Percentiles rank a stretch among this genome's conserved stretches.
phyloP scores from a whole-genome alignment of 192 early-diverging fungal species.

The Podila epigama region DNA sequence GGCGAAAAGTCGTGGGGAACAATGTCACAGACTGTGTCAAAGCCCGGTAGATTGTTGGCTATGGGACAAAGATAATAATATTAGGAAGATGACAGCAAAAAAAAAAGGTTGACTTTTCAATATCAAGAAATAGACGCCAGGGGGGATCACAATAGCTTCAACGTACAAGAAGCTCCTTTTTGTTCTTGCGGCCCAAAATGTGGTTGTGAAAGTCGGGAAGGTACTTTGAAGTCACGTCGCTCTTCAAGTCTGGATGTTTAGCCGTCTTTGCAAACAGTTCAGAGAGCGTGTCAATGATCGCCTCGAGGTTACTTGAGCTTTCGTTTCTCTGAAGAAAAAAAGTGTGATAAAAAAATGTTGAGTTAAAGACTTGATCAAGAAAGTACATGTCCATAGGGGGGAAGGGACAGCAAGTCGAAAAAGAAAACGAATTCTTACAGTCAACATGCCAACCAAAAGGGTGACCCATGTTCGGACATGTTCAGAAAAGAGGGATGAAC shows the following conservation, averaged over 20 bases:
- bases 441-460: slow-evolving; percentile 53
- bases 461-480: slow-evolving; percentile 53
- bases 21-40: slow-evolving; percentile 50
- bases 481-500: slow-evolving; percentile 40
- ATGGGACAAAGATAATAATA: too few relatives aligned
- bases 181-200: slow-evolving; percentile 51
- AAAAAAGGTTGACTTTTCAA: too few relatives aligned
- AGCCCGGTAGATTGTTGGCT: slow-evolving; percentile 53
- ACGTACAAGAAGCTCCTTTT: slow-evolving; percentile 56
- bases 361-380: neutral
- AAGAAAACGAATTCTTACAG: slow-evolving; percentile 29
- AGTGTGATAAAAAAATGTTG: neutral
- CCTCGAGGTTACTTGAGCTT: slow-evolving; percentile 38
- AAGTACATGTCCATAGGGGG: neutral
- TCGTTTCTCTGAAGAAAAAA: slow-evolving; percentile 54
- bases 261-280: slow-evolving; percentile 57
- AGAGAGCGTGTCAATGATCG: slow-evolving; percentile 52
- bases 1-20: slow-evolving; percentile 61
- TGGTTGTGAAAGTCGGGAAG: slow-evolving; percentile 58
- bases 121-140: neutral
- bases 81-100: too few relatives aligned
- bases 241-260: slow-evolving; percentile 60
- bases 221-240: slow-evolving; percentile 60
- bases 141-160: neutral
- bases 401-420: neutral